Conservation (phyloP, 2,329 filamentous ascomycete genomes). For the Diaporthe ilicicola region DNA sequence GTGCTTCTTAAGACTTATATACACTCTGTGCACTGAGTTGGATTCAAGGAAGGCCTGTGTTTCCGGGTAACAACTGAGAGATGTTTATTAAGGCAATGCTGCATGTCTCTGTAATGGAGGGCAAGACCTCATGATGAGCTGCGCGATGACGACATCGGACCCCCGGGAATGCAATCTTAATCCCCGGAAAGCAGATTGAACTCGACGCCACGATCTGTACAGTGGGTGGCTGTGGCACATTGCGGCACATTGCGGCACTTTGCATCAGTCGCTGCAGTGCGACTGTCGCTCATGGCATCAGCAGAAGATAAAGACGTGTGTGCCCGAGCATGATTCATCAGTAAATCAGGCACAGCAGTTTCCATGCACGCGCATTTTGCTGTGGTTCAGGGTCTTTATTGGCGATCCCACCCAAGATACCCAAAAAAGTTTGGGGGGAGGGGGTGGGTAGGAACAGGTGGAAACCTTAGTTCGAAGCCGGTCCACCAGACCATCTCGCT, state of each 20-base stretch:
- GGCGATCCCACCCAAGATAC: neutral
- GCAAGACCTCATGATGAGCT: neutral
- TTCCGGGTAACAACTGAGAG: no score
- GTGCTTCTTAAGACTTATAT: no score
- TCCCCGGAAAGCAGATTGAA: neutral
- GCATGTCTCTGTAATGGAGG: neutral
- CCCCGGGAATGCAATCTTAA: neutral
- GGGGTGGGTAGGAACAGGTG: neutral
- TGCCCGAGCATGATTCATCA: neutral
- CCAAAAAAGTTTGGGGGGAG: neutral
- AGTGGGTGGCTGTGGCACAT: slow-evolving; percentile 5
- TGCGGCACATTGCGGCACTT: neutral
- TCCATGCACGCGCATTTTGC: neutral
- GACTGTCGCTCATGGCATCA: neutral
- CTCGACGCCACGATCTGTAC: neutral
- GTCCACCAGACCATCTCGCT: neutral
- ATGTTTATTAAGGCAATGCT: no score
- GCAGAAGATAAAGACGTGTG: neutral
- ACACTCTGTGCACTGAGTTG: no score
- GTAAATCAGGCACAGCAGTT: neutral
- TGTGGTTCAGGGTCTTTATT: neutral
- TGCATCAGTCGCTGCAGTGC: neutral
- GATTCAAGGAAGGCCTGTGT: no score
- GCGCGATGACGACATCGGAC: slow-evolving; percentile 12
- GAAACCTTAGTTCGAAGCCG: neutral